Percentiles rank a stretch among this genome's conserved stretches.
Evolutionary conservation across 805 yeast species (phyloP).

Genomic region (Yamadazyma akitaensis): DNA sequence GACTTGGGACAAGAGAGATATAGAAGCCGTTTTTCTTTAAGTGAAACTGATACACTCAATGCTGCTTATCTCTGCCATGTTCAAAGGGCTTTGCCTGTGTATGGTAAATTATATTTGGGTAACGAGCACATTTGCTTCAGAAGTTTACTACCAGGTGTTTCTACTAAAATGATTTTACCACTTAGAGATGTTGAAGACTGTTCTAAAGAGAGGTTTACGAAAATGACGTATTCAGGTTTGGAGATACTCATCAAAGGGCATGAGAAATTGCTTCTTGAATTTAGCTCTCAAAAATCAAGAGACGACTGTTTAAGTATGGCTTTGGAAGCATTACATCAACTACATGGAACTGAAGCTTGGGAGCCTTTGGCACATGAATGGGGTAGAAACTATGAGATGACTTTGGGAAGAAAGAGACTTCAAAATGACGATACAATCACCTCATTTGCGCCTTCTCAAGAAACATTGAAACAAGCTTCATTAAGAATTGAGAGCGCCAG

Average conservation of each 20-base stretch:
- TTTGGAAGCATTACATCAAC: constrained; percentile 47
- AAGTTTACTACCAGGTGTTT: constrained; percentile 72
- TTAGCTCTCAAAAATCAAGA: constrained; percentile 57
- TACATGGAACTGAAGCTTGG: constrained; percentile 24
- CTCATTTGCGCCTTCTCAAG: constrained; percentile 8
- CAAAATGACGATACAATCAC: constrained; percentile 3
- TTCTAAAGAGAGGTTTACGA: constrained; percentile 61
- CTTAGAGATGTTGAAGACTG: constrained; percentile 67
- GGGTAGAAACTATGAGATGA: constrained; percentile 21
- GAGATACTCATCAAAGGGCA: constrained; percentile 68
- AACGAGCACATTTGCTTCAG: constrained; percentile 70
- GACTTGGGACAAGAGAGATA: constrained; percentile 55
- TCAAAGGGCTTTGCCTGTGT: constrained; percentile 68
- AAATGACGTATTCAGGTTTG: constrained; percentile 67
- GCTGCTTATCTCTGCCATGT: constrained; percentile 72
- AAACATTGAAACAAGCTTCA: constrained; percentile 16
- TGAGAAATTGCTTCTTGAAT: constrained; percentile 76
- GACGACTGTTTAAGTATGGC: constrained; percentile 68
- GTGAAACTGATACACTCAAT: constrained; percentile 47
- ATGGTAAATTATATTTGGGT: constrained; percentile 81
- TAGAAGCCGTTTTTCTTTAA: constrained; percentile 61
- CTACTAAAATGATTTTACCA: constrained; percentile 82
- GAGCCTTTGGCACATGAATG: constrained; percentile 22
- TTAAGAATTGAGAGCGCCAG: constrained; percentile 52
- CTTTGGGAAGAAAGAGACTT: constrained; percentile 14